Evolutionary conservation across 768 basidiomycete genomes (phyloP), one percentile per base, ranked within the genome.

Genomic region (Boletellus ananiceps): DNA sequence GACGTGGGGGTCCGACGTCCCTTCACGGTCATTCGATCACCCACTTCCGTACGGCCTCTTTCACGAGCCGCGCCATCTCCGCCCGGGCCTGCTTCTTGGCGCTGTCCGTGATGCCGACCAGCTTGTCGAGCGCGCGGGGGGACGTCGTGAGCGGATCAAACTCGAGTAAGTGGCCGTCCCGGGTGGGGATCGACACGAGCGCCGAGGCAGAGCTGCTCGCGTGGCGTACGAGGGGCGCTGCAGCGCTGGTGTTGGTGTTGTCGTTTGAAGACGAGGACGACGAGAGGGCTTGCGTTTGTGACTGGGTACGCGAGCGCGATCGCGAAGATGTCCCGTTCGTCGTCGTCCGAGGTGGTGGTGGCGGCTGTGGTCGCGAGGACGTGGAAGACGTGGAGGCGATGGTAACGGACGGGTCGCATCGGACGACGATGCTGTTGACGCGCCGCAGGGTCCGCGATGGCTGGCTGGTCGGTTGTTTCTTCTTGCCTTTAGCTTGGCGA

Each of bases 71-170:
- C 4, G 79, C 75, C 81, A 90, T 86, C 54, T 91, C 88, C 40
- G 81, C 76, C 57, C 79, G 80, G 18, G 87, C 89, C 56, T 87
- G 82, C 61, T 87, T 88, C 76, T 90, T 91, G 37, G 88, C 87
- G 57, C 84, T 86, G 48, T 84, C 81, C 0, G 86, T 81, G 51
- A 92, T 86, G 5, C 87, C 88, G 46, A 88, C 83, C 8, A 90
- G 73, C 29, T 79, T 81, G 58, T 91, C 86, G 27, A 94, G 69
- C 41, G 86, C 75, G 2, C 77, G 74, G 1, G 89, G 83, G 2
- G 85, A 82, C 13, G 86, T 83, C 50, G 76, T 74, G 37, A 94
- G 70, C 8, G 92, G 91, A 57, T 95, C 86, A 59, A 95, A 93
- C 63, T 85, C 83, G 21, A 95, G 74, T n/a, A 86, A 66, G 57